phyloP scores from a whole-genome alignment of 805 yeast species.

The Starmerella apis region DNA sequence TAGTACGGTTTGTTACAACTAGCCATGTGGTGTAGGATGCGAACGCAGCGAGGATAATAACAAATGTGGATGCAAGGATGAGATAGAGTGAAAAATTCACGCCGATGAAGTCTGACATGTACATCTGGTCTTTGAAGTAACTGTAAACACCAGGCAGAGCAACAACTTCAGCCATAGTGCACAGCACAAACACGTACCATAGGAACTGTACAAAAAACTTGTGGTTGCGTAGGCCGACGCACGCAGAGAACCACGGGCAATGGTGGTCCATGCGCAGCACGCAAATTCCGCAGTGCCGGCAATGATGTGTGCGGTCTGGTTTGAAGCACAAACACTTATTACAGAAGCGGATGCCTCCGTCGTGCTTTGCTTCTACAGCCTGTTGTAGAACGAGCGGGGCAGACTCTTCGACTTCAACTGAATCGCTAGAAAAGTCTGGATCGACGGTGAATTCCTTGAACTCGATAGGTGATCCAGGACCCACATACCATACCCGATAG shows the following conservation, averaged over 20 bases:
- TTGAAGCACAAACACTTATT: constrained; percentile 36
- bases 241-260: constrained; percentile 87
- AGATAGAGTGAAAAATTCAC: constrained; percentile 52
- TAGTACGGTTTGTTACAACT: constrained; percentile 56
- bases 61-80: constrained; percentile 43
- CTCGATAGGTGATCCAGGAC: constrained; percentile 33
- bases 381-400: constrained; percentile 27
- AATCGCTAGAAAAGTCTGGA: background rate
- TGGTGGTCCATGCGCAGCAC: constrained; percentile 49
- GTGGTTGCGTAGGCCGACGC: constrained; percentile 75
- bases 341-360: constrained; percentile 36
- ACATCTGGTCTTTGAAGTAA: constrained; percentile 20
- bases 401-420: constrained; percentile 15
- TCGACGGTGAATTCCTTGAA: constrained; percentile 16
- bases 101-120: constrained; percentile 38
- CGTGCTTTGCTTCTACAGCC: constrained; percentile 33
- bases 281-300: constrained; percentile 34
- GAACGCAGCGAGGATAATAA: constrained; percentile 48
- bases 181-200: constrained; percentile 38
- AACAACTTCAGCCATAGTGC: constrained; percentile 7
- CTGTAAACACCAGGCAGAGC: constrained; percentile 16
- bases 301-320: constrained; percentile 39
- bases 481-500: constrained; percentile 25
- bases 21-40: constrained; percentile 43
- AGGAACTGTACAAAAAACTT: constrained; percentile 71